Base-by-base conservation (phyloP, 2,329 filamentous ascomycete genomes). In the Colletotrichum sp. region DNA sequence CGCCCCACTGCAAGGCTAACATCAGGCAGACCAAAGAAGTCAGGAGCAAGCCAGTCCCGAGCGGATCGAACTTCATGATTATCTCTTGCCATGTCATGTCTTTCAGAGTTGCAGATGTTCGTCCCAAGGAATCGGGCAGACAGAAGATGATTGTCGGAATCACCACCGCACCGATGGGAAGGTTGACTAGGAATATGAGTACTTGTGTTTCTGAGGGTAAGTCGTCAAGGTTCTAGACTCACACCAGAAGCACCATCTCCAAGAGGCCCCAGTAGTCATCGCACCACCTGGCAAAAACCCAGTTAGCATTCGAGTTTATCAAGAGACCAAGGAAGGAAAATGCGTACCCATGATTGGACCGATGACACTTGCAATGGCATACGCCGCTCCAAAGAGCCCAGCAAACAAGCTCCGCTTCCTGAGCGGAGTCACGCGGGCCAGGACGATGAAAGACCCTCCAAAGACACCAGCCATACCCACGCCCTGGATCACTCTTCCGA, bases 381-480 rank as follows among this genome's bases (percentile, higher is more conserved):
- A 85, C 70, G 83, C 82, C 11, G 77, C 81, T 16, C 80, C 80
- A 33, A 85, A 78, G 6, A 85, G 74, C 62, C 86, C 86, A 18
- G 79, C 80, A 61, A 81, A 84, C 43, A 83, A 63, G 24, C 83
- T 80, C 8, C 82, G 74, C 38, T 77, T 78, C 12, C 78, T 77
- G 34, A 83, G 78, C 13, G 82, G 82, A 3, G 83, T 82, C 3
- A 79, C 80, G 59, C 80, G 80, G 15, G 81, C 81, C 36, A 88
- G 83, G 73, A 89, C 84, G 21, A 81, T 81, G 34, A 76, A 75
- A 2, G 72, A 76, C 6, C 84, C 84, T 2, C 80, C 79, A n/a
- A 82, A 80, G 7, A 84, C 78, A 2, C 83, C 83, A 0, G 79
- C 82, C 8, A 77, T 80, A 0, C 83, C 84, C 1, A 82, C 55